Evolutionary conservation across 23 red algal species (phyloP), one percentile per base, ranked within the genome.

Genomic region (Chondrus crispus): DNA sequence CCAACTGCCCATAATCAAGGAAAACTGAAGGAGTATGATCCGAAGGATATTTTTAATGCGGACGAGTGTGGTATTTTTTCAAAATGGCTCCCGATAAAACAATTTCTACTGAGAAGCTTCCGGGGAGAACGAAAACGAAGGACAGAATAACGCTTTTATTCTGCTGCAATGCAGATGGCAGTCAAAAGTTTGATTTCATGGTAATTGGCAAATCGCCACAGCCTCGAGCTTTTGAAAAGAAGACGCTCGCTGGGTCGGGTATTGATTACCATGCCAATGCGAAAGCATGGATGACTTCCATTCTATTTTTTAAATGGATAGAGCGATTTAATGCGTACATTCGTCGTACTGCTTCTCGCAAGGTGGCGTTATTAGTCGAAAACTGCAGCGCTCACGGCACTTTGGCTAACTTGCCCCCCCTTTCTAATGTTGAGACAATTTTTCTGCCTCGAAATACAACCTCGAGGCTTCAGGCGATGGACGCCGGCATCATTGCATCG

Each of bases 241-340:
- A 76, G 39, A 46, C 71, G 43, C 30, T 26, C 43, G 44, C 71
- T 48, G 71, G 43, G 39, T 48, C 43, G 71, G 71, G 71, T 43
- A 28, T 37, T 48, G 71, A 76, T 48, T 76, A 64, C 5, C 71
- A 76, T 76, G 44, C 5, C 28, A 76, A 76, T 48, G 24, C 37
- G 43, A 76, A 76, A 24, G 37, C 71, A 26, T 76, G 71, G 71
- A 76, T 76, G 71, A 76, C 71, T 40, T 26, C n/a, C 39, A 46
- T 26, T 76, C 43, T 76, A n/a, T n/a, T 43, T 76, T 76, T 76
- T 76, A 38, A 76, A 46, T 76, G 71, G 71, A 43, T 76, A 5
- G 28, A 76, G 43, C 71, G 6, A 26, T 76, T 76, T 76, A 48
- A 38, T 76, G 33, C 71, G 24, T 24, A 5, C 28, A 48, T 76